phyloP scores from a whole-genome alignment of 2,329 filamentous ascomycete genomes.

The Pestalotiopsis sp. region DNA sequence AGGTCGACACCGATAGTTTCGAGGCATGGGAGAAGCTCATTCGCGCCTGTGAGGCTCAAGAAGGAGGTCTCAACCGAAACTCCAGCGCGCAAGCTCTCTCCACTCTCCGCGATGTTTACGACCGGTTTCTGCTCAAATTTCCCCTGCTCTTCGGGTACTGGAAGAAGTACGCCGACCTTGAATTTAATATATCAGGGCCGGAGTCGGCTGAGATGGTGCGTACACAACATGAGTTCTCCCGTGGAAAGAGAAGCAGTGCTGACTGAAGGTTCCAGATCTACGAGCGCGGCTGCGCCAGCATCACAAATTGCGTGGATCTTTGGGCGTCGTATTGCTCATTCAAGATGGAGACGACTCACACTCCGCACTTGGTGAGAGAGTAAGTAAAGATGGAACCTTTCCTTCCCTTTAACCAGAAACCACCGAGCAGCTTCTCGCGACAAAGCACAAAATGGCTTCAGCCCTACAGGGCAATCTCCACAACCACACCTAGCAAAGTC shows the following conservation, averaged over 20 bases:
- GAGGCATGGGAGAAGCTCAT: slow-evolving; percentile 94
- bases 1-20: slow-evolving; percentile 81
- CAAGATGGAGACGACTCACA: slow-evolving; percentile 97
- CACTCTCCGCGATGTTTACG: slow-evolving; percentile 82
- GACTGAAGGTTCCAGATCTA: slow-evolving; percentile 66
- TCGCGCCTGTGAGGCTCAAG: slow-evolving; percentile 76
- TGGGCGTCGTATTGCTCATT: slow-evolving; percentile 98
- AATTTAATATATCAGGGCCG: slow-evolving; percentile 94
- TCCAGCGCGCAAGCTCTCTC: slow-evolving; percentile 92
- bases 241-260: background rate
- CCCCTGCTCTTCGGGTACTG: slow-evolving; percentile 97
- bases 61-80: slow-evolving; percentile 93
- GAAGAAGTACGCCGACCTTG: slow-evolving; percentile 98
- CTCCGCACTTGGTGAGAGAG: slow-evolving; percentile 96
- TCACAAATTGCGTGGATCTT: slow-evolving; percentile 90
- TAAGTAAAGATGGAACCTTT: slow-evolving; percentile 79
- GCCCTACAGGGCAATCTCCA: slow-evolving; percentile 29
- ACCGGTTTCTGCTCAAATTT: slow-evolving; percentile 91
- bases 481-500: slow-evolving; percentile 36
- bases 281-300: slow-evolving; percentile 90
- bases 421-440: slow-evolving; percentile 35
- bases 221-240: background rate
- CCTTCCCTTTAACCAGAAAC: slow-evolving; percentile 63
- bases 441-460: slow-evolving; percentile 24
- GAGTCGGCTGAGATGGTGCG: slow-evolving; percentile 93